These are phyloP conservation scores for Cladosporium sp. DNA, from an alignment of 2,329 filamentous ascomycete species.

Conservation along the genomic window DNA sequence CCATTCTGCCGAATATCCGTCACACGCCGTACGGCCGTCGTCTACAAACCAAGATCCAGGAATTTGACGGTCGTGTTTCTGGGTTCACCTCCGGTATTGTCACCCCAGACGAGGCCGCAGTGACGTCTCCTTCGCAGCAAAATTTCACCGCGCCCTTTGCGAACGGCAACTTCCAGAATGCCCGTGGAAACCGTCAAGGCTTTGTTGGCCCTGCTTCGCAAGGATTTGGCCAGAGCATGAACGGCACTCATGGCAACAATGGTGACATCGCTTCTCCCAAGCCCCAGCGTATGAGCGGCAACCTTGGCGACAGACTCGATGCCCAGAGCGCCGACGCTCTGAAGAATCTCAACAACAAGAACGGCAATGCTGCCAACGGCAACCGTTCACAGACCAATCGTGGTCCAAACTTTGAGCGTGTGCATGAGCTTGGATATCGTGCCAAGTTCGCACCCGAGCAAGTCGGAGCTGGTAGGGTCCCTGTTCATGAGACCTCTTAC, in stretches of 20 bases:
- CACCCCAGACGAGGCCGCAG: constrained; percentile 9
- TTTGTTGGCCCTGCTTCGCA: constrained; percentile 24
- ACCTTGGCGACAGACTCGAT: constrained; percentile 15
- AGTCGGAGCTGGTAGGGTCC: neutral
- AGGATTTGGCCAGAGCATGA: constrained; percentile 17
- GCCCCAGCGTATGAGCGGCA: constrained; percentile 26
- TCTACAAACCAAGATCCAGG: constrained; percentile 80
- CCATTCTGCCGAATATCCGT: constrained; percentile 77
- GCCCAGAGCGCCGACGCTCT: constrained; percentile 6
- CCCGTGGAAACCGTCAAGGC: constrained; percentile 26
- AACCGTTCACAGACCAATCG: neutral
- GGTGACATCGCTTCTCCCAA: constrained; percentile 24
- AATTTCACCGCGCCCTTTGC: constrained; percentile 14
- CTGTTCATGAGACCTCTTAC: constrained; percentile 5
- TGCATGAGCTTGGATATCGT: neutral
- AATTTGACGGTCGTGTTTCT: constrained; percentile 46
- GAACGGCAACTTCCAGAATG: constrained; percentile 17
- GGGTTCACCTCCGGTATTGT: constrained; percentile 23
- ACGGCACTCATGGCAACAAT: constrained; percentile 12
- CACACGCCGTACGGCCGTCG: constrained; percentile 92
- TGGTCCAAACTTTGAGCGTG: neutral
- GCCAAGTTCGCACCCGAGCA: neutral
- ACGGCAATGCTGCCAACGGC: neutral
- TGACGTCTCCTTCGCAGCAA: constrained; percentile 5
- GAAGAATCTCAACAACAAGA: neutral